A percentile compares a stretch with the other conserved stretches of the same genome.
Evolutionary conservation across 768 basidiomycete genomes (phyloP).

Genomic region (Amanita jacksonii): DNA sequence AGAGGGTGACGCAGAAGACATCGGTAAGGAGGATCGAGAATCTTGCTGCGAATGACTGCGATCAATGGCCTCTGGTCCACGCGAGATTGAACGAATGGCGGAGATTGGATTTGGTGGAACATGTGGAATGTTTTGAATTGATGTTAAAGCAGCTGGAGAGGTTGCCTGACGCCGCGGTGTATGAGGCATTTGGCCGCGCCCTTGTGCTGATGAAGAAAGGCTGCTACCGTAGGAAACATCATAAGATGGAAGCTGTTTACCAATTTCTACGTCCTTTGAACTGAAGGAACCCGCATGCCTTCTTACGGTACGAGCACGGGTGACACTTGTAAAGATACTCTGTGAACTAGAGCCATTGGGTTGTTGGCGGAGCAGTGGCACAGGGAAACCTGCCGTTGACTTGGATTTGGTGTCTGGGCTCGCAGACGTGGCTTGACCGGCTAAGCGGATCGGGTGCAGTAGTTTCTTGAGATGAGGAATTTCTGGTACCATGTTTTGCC

Average conservation of each 20-base stretch:
- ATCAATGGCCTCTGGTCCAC: constrained; percentile 8
- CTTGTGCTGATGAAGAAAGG: constrained; percentile 20
- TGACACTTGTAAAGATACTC: constrained; percentile 15
- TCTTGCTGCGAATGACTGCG: constrained; percentile 27
- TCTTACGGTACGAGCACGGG: constrained; percentile 48
- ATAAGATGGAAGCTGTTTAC: constrained; percentile 68
- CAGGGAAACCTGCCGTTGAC: constrained; percentile 9
- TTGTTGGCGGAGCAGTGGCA: constrained; percentile 22
- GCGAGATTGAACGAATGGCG: constrained; percentile 8
- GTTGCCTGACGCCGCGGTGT: constrained; percentile 41
- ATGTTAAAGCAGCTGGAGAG: constrained; percentile 23
- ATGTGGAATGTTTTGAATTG: constrained; percentile 33
- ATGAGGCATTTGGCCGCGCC: constrained; percentile 32
- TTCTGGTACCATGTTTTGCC: constrained; percentile 69
- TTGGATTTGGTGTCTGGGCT: not conserved
- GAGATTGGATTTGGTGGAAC: constrained; percentile 22
- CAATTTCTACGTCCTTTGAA: constrained; percentile 82
- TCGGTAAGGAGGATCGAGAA: constrained; percentile 31
- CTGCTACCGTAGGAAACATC: constrained; percentile 35
- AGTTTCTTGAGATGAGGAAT: constrained; percentile 61
- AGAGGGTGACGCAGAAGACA: constrained; percentile 25
- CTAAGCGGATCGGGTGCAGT: constrained; percentile 28
- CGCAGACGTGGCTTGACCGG: constrained; percentile 11
- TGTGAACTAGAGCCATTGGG: constrained; percentile 15
- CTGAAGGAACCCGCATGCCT: constrained; percentile 96